These are phyloP conservation scores for Neurospora sp. DNA, from an alignment of 495 filamentous ascomycete genomes.

Conservation along the genomic window DNA sequence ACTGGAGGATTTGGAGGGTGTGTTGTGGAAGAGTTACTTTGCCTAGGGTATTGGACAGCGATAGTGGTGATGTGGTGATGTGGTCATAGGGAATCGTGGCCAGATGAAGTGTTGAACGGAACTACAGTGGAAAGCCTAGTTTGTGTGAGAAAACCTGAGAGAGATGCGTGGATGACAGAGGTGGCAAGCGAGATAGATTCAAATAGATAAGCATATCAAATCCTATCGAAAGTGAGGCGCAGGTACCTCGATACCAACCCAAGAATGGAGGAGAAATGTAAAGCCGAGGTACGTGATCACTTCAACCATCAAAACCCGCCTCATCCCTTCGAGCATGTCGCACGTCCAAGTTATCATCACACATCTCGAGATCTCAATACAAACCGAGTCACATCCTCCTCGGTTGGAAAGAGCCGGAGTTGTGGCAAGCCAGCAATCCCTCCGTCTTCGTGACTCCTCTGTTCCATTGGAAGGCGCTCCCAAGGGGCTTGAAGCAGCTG, in stretches of 20 bases:
- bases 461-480: too few species aligned
- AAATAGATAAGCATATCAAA: background rate
- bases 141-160: background rate
- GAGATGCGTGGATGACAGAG: background rate
- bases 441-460: too few species aligned
- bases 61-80: background rate
- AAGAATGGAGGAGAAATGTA: background rate
- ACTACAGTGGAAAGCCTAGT: background rate
- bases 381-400: background rate
- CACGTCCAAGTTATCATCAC: background rate
- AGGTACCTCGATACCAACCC: background rate
- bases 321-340: background rate
- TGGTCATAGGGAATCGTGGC: background rate
- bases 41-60: conserved; percentile 40
- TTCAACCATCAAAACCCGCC: background rate
- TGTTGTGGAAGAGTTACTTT: conserved; percentile 99
- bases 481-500: too few species aligned
- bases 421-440: background rate
- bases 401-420: background rate
- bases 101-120: background rate
- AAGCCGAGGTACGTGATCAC: background rate
- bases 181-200: background rate
- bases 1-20: conserved; percentile 88
- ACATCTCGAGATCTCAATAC: background rate
- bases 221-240: background rate